Conservation (phyloP, 23 red algal genomes). For the Gracilariopsis chorda region DNA sequence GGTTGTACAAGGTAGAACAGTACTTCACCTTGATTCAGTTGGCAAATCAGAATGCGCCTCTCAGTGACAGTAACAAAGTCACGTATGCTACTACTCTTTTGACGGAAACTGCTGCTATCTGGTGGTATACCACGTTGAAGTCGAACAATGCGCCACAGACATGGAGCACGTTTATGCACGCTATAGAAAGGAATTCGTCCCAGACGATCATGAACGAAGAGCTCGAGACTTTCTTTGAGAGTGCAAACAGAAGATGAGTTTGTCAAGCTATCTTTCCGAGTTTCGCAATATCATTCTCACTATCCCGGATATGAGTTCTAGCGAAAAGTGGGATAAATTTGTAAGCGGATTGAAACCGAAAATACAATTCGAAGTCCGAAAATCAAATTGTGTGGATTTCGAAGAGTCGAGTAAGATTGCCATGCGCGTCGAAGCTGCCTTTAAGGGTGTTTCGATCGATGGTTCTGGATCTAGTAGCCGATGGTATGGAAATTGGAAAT, state of each 20-base stretch:
- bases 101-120: background rate
- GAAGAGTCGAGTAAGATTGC: background rate
- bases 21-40: background rate
- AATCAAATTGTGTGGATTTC: background rate
- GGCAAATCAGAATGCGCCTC: background rate
- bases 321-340: background rate
- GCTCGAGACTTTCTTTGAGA: background rate
- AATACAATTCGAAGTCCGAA: background rate
- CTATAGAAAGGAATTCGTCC: background rate
- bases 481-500: background rate
- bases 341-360: background rate
- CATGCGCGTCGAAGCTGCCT: background rate
- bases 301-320: background rate
- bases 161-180: background rate
- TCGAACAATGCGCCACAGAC: background rate
- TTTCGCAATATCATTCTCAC: background rate
- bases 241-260: background rate
- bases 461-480: no score
- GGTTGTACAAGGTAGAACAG: background rate
- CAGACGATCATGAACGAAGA: background rate
- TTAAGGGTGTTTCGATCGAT: background rate
- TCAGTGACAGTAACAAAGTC: background rate
- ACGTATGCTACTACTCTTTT: background rate
- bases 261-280: background rate
- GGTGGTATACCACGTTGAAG: background rate